Evolutionary conservation across 345 rosid species (phyloP).

Genomic region (Eucalyptus fibrosa): DNA sequence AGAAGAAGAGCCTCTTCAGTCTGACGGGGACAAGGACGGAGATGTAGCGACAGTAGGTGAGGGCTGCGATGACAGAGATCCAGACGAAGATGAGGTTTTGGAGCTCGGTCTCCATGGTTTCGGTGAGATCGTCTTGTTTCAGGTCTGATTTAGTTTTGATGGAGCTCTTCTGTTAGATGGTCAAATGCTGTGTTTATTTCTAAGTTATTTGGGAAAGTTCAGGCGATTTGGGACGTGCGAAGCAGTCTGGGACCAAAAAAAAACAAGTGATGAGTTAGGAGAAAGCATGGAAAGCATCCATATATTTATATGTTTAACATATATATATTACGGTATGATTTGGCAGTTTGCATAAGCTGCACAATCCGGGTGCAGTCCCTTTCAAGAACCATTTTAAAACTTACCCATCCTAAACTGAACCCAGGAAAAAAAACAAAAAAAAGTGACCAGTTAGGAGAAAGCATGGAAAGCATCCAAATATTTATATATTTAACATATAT

Average conservation of each 20-base stretch:
- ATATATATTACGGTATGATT: too few species aligned
- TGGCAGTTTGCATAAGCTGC: too few species aligned
- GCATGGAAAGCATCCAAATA: background rate
- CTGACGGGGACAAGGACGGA: background rate
- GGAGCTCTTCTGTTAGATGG: background rate
- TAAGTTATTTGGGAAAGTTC: background rate
- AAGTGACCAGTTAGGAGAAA: background rate
- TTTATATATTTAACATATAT: background rate
- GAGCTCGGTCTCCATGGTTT: background rate
- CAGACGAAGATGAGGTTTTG: constrained; percentile 1
- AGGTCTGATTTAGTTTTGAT: background rate
- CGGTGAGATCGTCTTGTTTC: background rate
- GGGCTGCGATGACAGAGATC: constrained; percentile 1
- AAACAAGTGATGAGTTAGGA: background rate
- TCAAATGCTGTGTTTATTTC: background rate
- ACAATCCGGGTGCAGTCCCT: too few species aligned
- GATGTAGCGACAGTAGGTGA: background rate
- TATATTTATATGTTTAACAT: background rate
- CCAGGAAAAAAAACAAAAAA: too few species aligned
- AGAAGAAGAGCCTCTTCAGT: background rate
- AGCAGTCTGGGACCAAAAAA: background rate
- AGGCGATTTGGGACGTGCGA: background rate
- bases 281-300: background rate
- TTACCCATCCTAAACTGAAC: too few species aligned
- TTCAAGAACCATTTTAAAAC: too few species aligned